Percentiles rank a stretch among this genome's conserved stretches.
Evolutionary conservation across 73 alveolate genomes (phyloP).

Genomic region (Uronychia binucleata): DNA sequence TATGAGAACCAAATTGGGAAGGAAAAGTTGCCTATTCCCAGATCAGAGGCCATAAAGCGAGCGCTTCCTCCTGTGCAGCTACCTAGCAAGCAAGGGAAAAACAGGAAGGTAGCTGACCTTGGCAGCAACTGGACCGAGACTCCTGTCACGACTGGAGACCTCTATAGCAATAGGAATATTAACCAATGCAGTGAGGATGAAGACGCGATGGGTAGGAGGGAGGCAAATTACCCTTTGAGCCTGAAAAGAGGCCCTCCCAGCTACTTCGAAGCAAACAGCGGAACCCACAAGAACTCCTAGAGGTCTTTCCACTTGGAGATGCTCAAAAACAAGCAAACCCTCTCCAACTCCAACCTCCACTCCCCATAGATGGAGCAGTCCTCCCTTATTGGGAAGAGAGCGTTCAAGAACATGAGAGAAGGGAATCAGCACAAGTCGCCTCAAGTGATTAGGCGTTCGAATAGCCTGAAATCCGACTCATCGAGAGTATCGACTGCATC

Average conservation of each 20-base stretch:
- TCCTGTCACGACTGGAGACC: background rate
- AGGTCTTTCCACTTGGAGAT: constrained; percentile 18
- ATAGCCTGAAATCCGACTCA: constrained; percentile 26
- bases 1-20: background rate
- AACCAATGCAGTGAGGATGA: no score
- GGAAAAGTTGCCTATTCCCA: background rate
- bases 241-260: background rate
- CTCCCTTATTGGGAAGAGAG: background rate
- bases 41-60: background rate
- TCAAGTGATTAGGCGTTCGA: constrained; percentile 17
- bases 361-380: background rate
- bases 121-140: background rate
- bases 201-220: no score
- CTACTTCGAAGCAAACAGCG: background rate
- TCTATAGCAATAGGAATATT: background rate
- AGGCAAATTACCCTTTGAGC: background rate
- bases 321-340: constrained; percentile 8
- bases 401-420: background rate
- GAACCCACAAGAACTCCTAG: background rate
- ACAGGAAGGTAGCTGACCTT: background rate
- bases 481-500: constrained; percentile 64
- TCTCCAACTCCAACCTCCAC: background rate
- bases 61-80: background rate
- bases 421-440: background rate
- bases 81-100: no score